Conservation (phyloP, 2,329 filamentous ascomycete species). For the Aspergillus pseudoglaucus region DNA sequence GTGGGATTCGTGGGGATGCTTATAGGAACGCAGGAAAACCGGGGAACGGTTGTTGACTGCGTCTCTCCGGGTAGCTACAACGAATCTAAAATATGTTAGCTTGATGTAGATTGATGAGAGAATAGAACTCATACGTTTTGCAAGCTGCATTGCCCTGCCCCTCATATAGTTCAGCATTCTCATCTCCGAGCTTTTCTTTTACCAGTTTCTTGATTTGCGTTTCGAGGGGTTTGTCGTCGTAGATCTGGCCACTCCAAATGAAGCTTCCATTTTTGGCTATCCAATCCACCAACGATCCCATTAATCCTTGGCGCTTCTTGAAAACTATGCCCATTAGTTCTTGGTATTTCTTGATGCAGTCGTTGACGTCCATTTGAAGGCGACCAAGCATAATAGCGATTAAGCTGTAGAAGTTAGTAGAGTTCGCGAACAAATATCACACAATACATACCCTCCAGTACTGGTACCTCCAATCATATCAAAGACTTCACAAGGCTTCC, state of each 20-base stretch:
- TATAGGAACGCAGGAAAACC: neutral
- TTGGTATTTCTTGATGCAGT: slow-evolving; percentile 22
- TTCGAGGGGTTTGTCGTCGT: neutral
- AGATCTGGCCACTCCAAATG: neutral
- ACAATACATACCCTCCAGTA: slow-evolving; percentile 57
- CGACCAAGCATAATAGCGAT: slow-evolving; percentile 87
- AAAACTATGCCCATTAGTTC: slow-evolving; percentile 3
- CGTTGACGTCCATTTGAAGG: slow-evolving; percentile 76
- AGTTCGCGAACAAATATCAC: no score
- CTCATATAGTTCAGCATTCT: neutral
- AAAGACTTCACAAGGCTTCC: slow-evolving; percentile 6
- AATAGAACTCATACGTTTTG: neutral
- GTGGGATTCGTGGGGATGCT: neutral
- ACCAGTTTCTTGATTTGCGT: neutral
- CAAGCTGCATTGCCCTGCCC: neutral
- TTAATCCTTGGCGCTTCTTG: neutral
- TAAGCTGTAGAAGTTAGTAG: slow-evolving; percentile 32
- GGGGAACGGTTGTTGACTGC: neutral
- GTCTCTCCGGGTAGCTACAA: neutral
- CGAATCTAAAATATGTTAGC: neutral
- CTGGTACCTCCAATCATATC: slow-evolving; percentile 62
- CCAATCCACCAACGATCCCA: neutral
- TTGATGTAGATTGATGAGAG: no score
- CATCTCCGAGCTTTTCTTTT: neutral
- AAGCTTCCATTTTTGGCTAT: neutral